Conservation (phyloP, 2,329 filamentous ascomycete genomes). For the Alternaria triticimaculans region DNA sequence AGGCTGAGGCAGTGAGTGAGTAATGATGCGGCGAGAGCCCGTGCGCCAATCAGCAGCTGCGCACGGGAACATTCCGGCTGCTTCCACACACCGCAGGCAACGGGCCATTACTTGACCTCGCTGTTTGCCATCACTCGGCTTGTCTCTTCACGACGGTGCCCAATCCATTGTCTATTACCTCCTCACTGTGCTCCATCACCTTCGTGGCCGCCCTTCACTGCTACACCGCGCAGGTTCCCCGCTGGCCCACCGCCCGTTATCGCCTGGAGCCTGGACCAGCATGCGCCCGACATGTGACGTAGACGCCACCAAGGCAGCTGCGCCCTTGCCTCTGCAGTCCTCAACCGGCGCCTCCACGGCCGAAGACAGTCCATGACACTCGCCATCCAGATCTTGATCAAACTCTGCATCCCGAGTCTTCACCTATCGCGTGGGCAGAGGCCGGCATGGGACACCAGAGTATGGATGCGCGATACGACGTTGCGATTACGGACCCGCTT, state of each 20-base stretch:
- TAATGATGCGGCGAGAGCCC: conserved; percentile 42
- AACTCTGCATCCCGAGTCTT: neutral
- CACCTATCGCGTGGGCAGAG: neutral
- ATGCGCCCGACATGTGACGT: conserved; percentile 11
- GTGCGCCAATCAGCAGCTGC: conserved; percentile 40
- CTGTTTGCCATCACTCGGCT: conserved; percentile 25
- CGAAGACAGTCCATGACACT: neutral
- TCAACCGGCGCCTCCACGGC: conserved; percentile 17
- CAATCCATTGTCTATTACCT: neutral
- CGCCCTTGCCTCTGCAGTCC: conserved; percentile 18
- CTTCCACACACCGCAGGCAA: conserved; percentile 14
- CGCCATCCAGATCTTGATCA: neutral
- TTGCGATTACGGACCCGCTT: conserved; percentile 15
- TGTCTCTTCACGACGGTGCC: neutral
- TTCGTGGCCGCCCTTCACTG: conserved; percentile 3
- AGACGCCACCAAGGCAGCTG: conserved; percentile 7
- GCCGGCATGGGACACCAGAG: neutral
- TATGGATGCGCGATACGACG: conserved; percentile 13
- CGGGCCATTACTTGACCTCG: conserved; percentile 6
- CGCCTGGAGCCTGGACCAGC: conserved; percentile 22
- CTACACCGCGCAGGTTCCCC: conserved; percentile 21
- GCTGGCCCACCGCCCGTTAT: conserved; percentile 30
- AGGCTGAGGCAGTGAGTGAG: conserved; percentile 45
- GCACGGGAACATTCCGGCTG: conserved; percentile 43
- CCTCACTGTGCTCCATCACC: neutral